These are phyloP conservation scores for Selenicereus undatus DNA, from an alignment of 148 eudicot genomes.

Conservation along the genomic window DNA sequence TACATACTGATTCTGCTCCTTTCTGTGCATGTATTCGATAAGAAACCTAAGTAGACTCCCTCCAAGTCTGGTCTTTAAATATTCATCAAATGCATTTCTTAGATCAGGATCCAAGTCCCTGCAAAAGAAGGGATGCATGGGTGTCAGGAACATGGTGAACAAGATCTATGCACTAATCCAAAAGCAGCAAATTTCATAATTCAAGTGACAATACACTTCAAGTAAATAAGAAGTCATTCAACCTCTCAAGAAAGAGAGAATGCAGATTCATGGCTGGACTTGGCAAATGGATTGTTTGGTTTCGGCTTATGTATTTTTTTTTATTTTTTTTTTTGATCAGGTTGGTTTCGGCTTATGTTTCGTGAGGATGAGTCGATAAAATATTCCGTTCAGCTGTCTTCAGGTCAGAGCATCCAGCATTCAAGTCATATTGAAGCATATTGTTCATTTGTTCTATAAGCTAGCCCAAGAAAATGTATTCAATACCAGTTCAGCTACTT, in stretches of 20 bases:
- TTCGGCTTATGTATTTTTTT: neutral
- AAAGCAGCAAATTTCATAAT: neutral
- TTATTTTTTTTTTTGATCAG: too few species aligned
- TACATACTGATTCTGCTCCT: slow-evolving; percentile 73
- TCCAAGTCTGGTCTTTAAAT: slow-evolving; percentile 50
- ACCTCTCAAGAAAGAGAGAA: neutral
- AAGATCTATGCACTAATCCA: neutral
- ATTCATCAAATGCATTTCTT: slow-evolving; percentile 50
- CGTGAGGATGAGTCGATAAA: neutral
- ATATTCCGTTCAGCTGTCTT: too few species aligned
- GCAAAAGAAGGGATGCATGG: slow-evolving; percentile 15
- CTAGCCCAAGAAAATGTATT: neutral
- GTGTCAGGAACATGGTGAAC: slow-evolving; percentile 8
- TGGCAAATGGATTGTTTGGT: neutral
- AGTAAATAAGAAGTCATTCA: neutral
- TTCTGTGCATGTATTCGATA: slow-evolving; percentile 57
- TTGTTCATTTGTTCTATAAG: neutral
- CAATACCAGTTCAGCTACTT: neutral
- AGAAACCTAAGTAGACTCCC: slow-evolving; percentile 48
- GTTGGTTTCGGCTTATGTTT: neutral
- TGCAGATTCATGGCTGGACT: neutral
- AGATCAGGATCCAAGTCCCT: slow-evolving; percentile 57
- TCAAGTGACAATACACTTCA: neutral
- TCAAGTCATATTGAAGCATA: neutral
- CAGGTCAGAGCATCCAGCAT: neutral